These are phyloP conservation scores for Psilocybe subaeruginosa DNA, from an alignment of 768 basidiomycete species.

Conservation along the genomic window DNA sequence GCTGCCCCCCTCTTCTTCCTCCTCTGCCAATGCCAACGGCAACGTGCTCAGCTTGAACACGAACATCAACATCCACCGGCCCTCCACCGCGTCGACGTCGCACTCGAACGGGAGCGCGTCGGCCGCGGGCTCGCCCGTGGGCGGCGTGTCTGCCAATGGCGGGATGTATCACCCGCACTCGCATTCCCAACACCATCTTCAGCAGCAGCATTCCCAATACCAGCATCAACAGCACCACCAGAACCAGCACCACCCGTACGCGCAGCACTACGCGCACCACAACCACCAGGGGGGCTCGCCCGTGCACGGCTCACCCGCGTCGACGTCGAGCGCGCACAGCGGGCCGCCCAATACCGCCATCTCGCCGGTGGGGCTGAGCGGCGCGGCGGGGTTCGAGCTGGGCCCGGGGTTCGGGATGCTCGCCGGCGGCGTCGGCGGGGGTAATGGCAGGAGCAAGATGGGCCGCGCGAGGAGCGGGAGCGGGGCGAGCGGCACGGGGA, in stretches of 20 bases:
- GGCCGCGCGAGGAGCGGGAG: constrained; percentile 14
- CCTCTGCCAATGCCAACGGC: not conserved
- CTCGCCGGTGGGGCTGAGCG: constrained; percentile 5
- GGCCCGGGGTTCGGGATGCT: not conserved
- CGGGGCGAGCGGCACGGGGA: constrained; percentile 1
- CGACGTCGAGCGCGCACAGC: constrained; percentile 4
- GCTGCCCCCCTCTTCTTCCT: constrained; percentile 20
- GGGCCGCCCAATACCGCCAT: constrained; percentile 16
- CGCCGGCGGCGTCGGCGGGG: not conserved
- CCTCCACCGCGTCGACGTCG: not conserved
- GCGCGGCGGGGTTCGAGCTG: constrained; percentile 9
- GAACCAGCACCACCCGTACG: not conserved
- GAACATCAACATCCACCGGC: not conserved
- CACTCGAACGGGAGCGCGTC: constrained; percentile 4
- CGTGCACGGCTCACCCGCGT: constrained; percentile 12
- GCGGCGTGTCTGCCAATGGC: not conserved
- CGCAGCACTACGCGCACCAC: not conserved
- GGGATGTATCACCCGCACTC: not conserved
- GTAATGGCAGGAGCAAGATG: not conserved
- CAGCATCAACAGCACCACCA: not conserved
- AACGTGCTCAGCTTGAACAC: not conserved
- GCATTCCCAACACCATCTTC: not conserved
- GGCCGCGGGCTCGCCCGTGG: constrained; percentile 1
- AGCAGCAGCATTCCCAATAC: not conserved
- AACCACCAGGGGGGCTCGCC: not conserved